Evolutionary conservation across 2,329 filamentous ascomycete species (phyloP), one percentile per base, ranked within the genome.

Genomic region (Xylaria sp.): DNA sequence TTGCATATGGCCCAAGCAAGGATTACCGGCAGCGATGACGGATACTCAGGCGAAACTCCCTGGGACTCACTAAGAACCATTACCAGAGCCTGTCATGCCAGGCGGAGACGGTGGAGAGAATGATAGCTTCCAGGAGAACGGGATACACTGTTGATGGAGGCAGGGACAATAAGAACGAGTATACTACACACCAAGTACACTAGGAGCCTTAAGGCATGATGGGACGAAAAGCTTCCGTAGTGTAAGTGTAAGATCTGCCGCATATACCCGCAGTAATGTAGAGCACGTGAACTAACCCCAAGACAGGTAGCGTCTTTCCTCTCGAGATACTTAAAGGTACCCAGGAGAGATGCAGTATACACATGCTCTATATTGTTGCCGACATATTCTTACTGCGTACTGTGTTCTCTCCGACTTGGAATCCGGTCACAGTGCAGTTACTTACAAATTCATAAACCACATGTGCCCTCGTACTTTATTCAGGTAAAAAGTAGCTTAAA

Each of bases 171-270:
- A 11, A 13, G 60, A 47, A 38, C 17, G n/a, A 42, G 42, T 22
- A 45, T 22, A 53, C n/a, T 36, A 61, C 15, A 44, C 31, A 31
- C 13, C 49, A 22, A 31, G 38, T 25, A n/a, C n/a, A n/a, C n/a
- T n/a, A 33, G 27, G 27, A 29, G 7, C 22, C 49, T 31, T 20
- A 57, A 45, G 44, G 65, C 60, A 60, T 63, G 51, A 61, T 65
- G 65, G 61, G 61, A 67, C 50, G 65, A 65, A 65, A 65, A 67
- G 51, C 55, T 55, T 57, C 65, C 65, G 56, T 47, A 61, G 44
- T 20, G 22, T 31, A 29, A n/a, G n/a, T 42, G 61, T 61, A 53
- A 61, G 61, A 67, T 67, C 61, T 67, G 20, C 65, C 42, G 65
- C 47, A 56, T 61, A 57, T 53, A 58, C 61, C 61, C 61, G 56